These are phyloP conservation scores for Artemisia argyi DNA, from an alignment of 129 eudicot species.

Conservation along the genomic window DNA sequence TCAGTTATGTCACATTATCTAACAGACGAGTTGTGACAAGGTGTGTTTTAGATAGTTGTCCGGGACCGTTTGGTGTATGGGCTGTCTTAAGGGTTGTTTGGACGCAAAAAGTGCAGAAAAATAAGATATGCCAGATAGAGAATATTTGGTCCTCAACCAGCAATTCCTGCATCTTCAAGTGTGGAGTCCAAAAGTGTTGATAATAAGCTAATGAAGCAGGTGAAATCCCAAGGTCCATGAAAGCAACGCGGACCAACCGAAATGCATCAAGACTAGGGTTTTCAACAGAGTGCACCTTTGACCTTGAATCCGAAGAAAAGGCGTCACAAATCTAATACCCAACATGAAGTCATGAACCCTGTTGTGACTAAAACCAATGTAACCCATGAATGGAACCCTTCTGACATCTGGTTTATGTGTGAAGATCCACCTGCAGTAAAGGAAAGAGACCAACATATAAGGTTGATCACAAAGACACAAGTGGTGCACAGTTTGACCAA, in stretches of 20 bases:
- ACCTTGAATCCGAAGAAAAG: constrained; percentile 33
- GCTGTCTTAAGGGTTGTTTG: no score
- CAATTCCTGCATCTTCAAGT: constrained; percentile 24
- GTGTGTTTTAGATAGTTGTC: no score
- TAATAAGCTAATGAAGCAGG: constrained; percentile 39
- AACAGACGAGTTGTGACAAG: no score
- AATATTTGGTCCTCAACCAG: constrained; percentile 28
- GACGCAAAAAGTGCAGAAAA: no score
- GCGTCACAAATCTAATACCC: constrained; percentile 30
- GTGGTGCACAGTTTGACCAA: constrained; percentile 49
- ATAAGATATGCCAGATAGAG: constrained; percentile 37
- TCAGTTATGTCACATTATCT: no score
- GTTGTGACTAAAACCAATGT: constrained; percentile 27
- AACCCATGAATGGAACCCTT: constrained; percentile 36
- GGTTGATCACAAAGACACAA: constrained; percentile 37
- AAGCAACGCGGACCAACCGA: constrained; percentile 53
- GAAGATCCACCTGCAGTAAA: constrained; percentile 43
- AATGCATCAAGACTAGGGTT: constrained; percentile 37
- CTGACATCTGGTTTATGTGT: constrained; percentile 58
- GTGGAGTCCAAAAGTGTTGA: constrained; percentile 46
- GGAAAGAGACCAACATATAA: constrained; percentile 56
- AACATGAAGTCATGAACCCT: constrained; percentile 31
- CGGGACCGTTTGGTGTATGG: no score
- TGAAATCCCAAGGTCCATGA: constrained; percentile 61
- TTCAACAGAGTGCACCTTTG: constrained; percentile 33